phyloP scores from a whole-genome alignment of 2,329 filamentous ascomycete genomes.

The Aspergillus fijiensis region DNA sequence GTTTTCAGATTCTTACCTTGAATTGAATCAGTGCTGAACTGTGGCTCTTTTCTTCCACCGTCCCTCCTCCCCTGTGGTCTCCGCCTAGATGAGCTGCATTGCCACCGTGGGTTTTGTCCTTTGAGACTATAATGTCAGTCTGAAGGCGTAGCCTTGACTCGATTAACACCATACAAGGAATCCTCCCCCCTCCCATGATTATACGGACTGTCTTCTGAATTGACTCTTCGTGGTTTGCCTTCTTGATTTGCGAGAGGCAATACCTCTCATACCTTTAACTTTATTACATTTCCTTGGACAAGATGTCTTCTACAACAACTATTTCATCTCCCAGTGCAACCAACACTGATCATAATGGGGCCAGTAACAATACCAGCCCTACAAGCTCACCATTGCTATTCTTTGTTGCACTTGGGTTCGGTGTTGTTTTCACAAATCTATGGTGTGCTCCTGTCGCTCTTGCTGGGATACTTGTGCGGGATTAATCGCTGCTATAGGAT shows the following conservation, averaged over 20 bases:
- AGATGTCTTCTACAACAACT: constrained; percentile 32
- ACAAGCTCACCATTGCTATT: constrained; percentile 78
- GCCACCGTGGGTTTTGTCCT: constrained; percentile 3
- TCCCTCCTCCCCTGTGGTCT: constrained; percentile 10
- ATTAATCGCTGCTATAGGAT: constrained; percentile 66
- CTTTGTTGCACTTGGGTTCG: constrained; percentile 94
- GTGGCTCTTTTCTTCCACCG: constrained; percentile 8
- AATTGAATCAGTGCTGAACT: constrained; percentile 16
- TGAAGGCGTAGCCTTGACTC: background rate
- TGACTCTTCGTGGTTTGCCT: background rate
- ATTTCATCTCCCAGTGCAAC: constrained; percentile 28
- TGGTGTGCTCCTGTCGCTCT: constrained; percentile 65
- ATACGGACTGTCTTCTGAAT: background rate
- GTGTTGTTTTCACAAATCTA: constrained; percentile 97
- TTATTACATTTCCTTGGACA: constrained; percentile 2
- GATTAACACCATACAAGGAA: background rate
- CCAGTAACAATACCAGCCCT: constrained; percentile 46
- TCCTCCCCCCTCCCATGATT: no score
- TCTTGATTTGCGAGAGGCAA: background rate
- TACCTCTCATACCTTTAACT: background rate
- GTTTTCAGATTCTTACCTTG: background rate
- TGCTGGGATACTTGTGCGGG: background rate
- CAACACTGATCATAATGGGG: constrained; percentile 27
- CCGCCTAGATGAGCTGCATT: constrained; percentile 15
- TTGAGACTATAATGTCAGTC: background rate